phyloP scores from a whole-genome alignment of 2,329 filamentous ascomycete species.

The Cucurbitaria berberidis region DNA sequence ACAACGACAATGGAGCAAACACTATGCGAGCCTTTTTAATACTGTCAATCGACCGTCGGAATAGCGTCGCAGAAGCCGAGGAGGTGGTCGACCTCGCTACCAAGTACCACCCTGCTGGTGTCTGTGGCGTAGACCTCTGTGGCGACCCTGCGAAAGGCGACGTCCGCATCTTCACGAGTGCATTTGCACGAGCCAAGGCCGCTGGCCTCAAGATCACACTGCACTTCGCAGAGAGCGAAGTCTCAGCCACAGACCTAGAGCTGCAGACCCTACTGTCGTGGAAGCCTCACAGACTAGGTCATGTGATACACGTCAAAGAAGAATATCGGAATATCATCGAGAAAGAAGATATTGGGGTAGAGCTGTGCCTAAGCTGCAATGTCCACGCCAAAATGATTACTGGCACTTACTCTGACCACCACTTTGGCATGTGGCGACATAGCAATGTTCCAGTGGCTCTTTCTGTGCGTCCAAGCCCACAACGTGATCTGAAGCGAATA shows the following conservation, averaged over 20 bases:
- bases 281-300: slow-evolving; percentile 72
- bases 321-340: slow-evolving; percentile 64
- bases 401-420: slow-evolving; percentile 70
- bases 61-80: slow-evolving; percentile 63
- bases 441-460: slow-evolving; percentile 64
- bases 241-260: slow-evolving; percentile 65
- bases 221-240: slow-evolving; percentile 76
- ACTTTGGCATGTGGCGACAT: slow-evolving; percentile 75
- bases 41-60: slow-evolving; percentile 75
- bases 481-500: background rate
- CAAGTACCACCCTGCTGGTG: slow-evolving; percentile 58
- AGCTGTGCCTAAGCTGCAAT: slow-evolving; percentile 82
- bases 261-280: slow-evolving; percentile 69
- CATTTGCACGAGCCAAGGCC: slow-evolving; percentile 64
- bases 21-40: slow-evolving; percentile 70
- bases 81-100: slow-evolving; percentile 69
- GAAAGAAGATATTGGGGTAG: slow-evolving; percentile 65
- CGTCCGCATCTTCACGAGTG: slow-evolving; percentile 64
- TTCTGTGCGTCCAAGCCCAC: slow-evolving; percentile 63
- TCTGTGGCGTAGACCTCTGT: slow-evolving; percentile 80
- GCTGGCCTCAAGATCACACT: slow-evolving; percentile 69
- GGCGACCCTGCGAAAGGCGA: slow-evolving; percentile 72
- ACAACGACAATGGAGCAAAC: slow-evolving; percentile 49
- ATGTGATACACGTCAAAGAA: slow-evolving; percentile 77
- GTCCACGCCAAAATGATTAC: slow-evolving; percentile 75